phyloP scores from a whole-genome alignment of 2,329 filamentous ascomycete species.

The Exophiala sideris region DNA sequence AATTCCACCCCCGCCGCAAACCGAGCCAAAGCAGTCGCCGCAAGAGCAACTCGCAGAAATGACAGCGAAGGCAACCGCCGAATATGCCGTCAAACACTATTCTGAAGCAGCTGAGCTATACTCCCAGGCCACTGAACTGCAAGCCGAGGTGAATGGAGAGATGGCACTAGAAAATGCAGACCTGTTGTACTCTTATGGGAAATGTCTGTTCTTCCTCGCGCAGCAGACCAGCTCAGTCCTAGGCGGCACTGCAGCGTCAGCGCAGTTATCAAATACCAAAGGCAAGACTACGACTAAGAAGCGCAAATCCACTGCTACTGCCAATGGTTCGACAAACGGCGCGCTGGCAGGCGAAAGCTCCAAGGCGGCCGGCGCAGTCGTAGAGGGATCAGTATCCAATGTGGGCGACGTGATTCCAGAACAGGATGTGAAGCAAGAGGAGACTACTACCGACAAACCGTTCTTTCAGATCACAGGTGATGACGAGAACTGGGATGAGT shows the following conservation, averaged over 20 bases:
- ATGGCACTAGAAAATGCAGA: constrained; percentile 88
- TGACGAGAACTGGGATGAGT: constrained; percentile 78
- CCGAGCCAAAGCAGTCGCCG: constrained; percentile 5
- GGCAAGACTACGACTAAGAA: constrained; percentile 42
- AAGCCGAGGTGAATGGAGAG: constrained; percentile 89
- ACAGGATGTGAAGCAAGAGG: constrained; percentile 33
- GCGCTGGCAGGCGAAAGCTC: constrained; percentile 4
- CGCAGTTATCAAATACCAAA: constrained; percentile 47
- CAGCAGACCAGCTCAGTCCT: constrained; percentile 93
- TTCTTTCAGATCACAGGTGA: constrained; percentile 92
- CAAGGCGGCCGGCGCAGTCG: neutral
- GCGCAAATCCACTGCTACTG: constrained; percentile 31
- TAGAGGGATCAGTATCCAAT: constrained; percentile 30
- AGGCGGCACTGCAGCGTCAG: constrained; percentile 69
- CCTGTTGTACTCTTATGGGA: constrained; percentile 89
- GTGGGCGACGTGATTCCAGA: constrained; percentile 44
- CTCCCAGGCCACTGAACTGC: constrained; percentile 82
- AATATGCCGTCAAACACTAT: constrained; percentile 88
- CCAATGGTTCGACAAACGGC: constrained; percentile 7
- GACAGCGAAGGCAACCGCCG: constrained; percentile 72
- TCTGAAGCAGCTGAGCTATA: constrained; percentile 81
- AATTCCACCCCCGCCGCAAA: constrained; percentile 10
- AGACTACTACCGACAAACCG: constrained; percentile 59
- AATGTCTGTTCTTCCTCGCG: constrained; percentile 88
- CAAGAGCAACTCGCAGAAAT: constrained; percentile 72